These are phyloP conservation scores for Aspergillus spinulosporus DNA, from an alignment of 2,329 filamentous ascomycete genomes.

Conservation along the genomic window DNA sequence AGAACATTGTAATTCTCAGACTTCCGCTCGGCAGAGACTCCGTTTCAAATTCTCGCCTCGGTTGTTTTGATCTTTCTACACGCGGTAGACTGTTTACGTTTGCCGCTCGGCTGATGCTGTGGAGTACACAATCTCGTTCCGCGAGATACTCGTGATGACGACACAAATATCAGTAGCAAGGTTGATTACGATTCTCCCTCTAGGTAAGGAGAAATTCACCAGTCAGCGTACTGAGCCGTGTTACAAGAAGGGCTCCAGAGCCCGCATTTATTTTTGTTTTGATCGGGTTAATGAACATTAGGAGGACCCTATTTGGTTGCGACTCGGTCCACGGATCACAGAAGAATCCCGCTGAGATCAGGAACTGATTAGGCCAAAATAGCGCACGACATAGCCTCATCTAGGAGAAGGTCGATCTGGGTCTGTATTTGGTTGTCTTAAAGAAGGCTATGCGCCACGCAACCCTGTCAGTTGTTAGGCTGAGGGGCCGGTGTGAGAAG, in stretches of 20 bases:
- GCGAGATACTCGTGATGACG: slow-evolving; percentile 14
- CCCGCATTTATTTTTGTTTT: background rate
- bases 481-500: background rate
- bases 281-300: background rate
- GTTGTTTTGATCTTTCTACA: slow-evolving; percentile 25
- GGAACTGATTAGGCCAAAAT: too few relatives aligned
- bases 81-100: slow-evolving; percentile 24
- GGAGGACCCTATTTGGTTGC: background rate
- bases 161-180: background rate
- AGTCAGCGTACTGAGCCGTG: too few relatives aligned
- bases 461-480: background rate
- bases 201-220: too few relatives aligned
- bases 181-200: slow-evolving; percentile 5
- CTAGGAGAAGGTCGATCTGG: background rate
- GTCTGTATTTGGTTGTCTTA: background rate
- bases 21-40: background rate
- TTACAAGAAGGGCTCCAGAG: background rate
- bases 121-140: slow-evolving; percentile 18
- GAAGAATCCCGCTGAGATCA: too few relatives aligned
- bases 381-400: background rate
- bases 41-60: background rate
- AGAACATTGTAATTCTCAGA: background rate
- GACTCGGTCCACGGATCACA: too few relatives aligned
- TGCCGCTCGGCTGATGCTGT: slow-evolving; percentile 17
- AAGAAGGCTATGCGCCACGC: background rate